A percentile compares a stretch with the other conserved stretches of the same genome.
Conservation (phyloP, 1,284 basidiomycete genomes). For the Heliocybe sulcata region DNA sequence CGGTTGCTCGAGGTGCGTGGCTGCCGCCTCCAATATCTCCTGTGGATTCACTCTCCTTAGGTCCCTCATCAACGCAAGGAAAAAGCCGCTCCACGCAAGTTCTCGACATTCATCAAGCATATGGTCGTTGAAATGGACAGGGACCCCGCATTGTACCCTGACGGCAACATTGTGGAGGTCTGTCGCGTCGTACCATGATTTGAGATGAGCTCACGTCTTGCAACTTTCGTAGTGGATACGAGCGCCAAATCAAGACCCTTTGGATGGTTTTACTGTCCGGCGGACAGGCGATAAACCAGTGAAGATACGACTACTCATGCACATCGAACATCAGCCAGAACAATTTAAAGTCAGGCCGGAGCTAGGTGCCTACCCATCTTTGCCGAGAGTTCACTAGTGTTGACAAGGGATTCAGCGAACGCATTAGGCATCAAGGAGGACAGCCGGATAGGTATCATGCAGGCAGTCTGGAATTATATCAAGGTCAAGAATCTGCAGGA, state of each 20-base stretch:
- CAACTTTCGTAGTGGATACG: slow-evolving; percentile 66
- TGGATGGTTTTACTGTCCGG: slow-evolving; percentile 88
- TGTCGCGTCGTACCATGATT: slow-evolving; percentile 9
- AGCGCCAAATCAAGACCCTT: slow-evolving; percentile 49
- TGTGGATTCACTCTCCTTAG: slow-evolving; percentile 22
- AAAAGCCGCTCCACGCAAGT: slow-evolving; percentile 64
- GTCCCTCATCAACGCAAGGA: slow-evolving; percentile 61
- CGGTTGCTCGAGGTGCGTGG: slow-evolving; percentile 68
- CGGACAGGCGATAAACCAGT: slow-evolving; percentile 77
- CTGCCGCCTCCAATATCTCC: background rate
- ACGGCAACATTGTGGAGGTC: slow-evolving; percentile 76
- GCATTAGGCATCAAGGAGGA: slow-evolving; percentile 84
- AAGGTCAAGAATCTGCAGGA: slow-evolving; percentile 86
- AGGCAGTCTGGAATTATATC: slow-evolving; percentile 90
- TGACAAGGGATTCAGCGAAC: slow-evolving; percentile 28
- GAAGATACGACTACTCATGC: slow-evolving; percentile 73
- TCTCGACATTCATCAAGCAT: slow-evolving; percentile 82
- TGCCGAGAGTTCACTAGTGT: background rate
- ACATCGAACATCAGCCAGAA: slow-evolving; percentile 83
- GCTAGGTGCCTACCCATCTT: slow-evolving; percentile 41
- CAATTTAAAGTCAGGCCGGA: slow-evolving; percentile 80
- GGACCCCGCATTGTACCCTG: slow-evolving; percentile 77
- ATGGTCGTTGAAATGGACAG: slow-evolving; percentile 86
- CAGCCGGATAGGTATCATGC: slow-evolving; percentile 76
- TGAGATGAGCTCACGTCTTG: background rate